Base-by-base conservation (phyloP, 768 basidiomycete species). In the Saitozyma sp. region DNA sequence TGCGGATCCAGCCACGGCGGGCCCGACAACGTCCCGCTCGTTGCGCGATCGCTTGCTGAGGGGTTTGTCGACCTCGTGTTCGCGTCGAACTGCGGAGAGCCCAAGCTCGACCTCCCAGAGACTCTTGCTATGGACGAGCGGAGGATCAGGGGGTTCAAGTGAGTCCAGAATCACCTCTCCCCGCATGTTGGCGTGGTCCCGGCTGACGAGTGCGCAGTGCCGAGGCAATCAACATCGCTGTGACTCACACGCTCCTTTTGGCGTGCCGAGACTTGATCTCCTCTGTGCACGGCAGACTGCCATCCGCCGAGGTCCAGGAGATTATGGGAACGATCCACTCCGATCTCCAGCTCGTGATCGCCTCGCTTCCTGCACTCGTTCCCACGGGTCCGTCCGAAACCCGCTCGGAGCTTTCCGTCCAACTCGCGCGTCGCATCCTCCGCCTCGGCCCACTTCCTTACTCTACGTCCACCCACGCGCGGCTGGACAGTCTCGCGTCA, bases 181-280 rank as follows among this genome's bases (percentile, higher is more conserved):
- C 20, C 83, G 58, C 39, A 14, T 50, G n/a, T 50, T 6, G 52
- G 14, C 41, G 20, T 46, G 43, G 13, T 41, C 20, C 17, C 8
- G 11, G n/a, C 37, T 17, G 17, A 42, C 39, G 45, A 46, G 55
- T 79, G 80, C 9, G 90, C 88, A 85, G 85, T 67, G 82, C 85
- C 48, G 92, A 95, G 63, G 87, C 87, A 0, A 84, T 86, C 38
- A 91, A 94, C 69, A 82, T 88, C 49, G 85, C 86, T 17, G 85
- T 87, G 50, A 79, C 91, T 55, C 90, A 88, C 80, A 88, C 92
- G 86, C 86, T 91, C 68, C 82, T 91, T 42, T 82, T 92, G 71
- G 85, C 92, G 19, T 91, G 87, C 76, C 86, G 90, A 48, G 88
- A 91, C 74, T 84, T 92, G 67, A 56, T 67, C 50, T 42, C 53